Percentiles rank a stretch among this genome's conserved stretches.
Conservation (phyloP, 805 yeast genomes). For the Spathaspora passalidarum region DNA sequence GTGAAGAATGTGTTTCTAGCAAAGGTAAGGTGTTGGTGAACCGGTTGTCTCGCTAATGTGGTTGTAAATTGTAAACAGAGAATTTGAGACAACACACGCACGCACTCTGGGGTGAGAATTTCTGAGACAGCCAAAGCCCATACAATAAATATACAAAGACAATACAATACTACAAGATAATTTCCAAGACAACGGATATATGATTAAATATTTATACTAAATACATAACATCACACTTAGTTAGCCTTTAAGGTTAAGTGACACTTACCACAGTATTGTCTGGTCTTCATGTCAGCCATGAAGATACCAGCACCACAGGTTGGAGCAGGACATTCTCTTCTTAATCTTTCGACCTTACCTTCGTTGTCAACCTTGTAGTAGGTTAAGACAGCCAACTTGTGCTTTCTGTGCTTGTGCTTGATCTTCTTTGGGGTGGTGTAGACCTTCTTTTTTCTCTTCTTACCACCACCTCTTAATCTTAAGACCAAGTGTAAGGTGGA, state of each 20-base stretch:
- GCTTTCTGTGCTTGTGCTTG: slow-evolving; percentile 99
- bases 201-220: slow-evolving; percentile 4
- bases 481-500: slow-evolving; percentile 94
- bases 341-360: slow-evolving; percentile 97
- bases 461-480: slow-evolving; percentile 96
- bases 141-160: no score
- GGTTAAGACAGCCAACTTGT: slow-evolving; percentile 97
- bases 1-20: not conserved
- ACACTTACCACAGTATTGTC: slow-evolving; percentile 99
- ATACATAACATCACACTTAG: slow-evolving; percentile 11
- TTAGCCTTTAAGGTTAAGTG: slow-evolving; percentile 80
- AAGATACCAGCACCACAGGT: slow-evolving; percentile 98
- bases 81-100: not conserved
- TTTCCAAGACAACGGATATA: not conserved
- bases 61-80: not conserved
- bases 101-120: not conserved
- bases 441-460: slow-evolving; percentile 99
- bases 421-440: slow-evolving; percentile 99
- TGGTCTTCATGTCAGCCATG: slow-evolving; percentile 98
- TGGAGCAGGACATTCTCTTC: slow-evolving; percentile 93
- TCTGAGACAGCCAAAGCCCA: not conserved
- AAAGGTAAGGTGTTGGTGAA: not conserved
- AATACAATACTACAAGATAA: not conserved
- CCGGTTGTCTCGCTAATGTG: not conserved
- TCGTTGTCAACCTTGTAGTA: slow-evolving; percentile 99